Base-by-base conservation (phyloP, 202 grass and related monocot species). In the Carex arenaria region DNA sequence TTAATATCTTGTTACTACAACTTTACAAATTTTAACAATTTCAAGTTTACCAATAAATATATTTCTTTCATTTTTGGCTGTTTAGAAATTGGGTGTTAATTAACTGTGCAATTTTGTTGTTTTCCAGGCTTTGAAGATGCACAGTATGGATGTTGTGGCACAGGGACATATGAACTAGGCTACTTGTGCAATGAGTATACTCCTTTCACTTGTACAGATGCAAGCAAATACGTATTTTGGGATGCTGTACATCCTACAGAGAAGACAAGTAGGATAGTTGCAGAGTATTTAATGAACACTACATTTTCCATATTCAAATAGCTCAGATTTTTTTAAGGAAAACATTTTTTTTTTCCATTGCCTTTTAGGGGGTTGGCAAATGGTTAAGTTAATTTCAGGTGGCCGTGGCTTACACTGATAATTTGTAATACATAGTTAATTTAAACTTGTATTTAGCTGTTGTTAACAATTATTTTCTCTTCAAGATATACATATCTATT, bases 231-330 rank as follows among this genome's bases (percentile, higher is more conserved):
- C 55, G 74, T 92, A 18, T 92, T 89, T 81, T 95, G 90, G 88
- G 93, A 96, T 76, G 84, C 87, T 74, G 82, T 91, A 23, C 93
- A 93, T 67, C 85, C 83, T 2, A 86, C 93, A 18, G 90, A 96
- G 57, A 83, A 53, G 76, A 78, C 88, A 5, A 89, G 84, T 79
- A 12, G 36, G 20, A 38, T 95, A 62, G n/a, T 95, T 10, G 86
- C 88, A 3, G 82, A 85, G 11, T 64, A 83, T 81, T 82, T 92
- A 32, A 67, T 95, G 62, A 95, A 95, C 75, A 90, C 86, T 49
- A 92, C 90, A 7, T 90, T 89, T 12, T 36, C 47, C 17, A 57
- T 77, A 20, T 92, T 90, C 75, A 6, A 38, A 7, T 89, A 70
- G 84, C 5, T n/a, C 7, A 32, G 15, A 30, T 76, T 20, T 60